Percentiles rank a stretch among this genome's conserved stretches.
phyloP scores from a whole-genome alignment of 1,139 yeast species.

The Magnusiomyces sp. region DNA sequence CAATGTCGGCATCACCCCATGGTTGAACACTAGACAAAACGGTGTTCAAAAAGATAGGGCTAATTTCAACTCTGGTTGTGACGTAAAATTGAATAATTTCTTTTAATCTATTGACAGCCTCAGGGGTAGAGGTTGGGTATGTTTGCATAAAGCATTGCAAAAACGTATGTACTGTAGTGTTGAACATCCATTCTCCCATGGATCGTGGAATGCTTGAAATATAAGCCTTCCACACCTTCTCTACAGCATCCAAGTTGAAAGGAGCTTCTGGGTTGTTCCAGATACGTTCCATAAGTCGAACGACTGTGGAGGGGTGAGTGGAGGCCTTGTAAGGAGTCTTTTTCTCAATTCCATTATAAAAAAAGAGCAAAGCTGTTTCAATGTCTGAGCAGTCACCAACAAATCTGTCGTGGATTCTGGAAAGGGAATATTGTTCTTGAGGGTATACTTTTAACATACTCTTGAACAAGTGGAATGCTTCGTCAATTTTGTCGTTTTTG shows the following conservation, averaged over 20 bases:
- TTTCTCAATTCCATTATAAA: constrained; percentile 56
- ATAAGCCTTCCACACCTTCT: constrained; percentile 58
- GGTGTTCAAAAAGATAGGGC: constrained; percentile 65
- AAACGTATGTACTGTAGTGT: constrained; percentile 62
- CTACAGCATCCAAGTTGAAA: constrained; percentile 39
- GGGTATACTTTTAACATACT: constrained; percentile 33
- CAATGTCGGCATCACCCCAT: constrained; percentile 62
- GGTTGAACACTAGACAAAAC: constrained; percentile 56
- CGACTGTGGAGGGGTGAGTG: constrained; percentile 69
- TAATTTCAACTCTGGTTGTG: constrained; percentile 52
- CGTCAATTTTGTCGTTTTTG: constrained; percentile 41
- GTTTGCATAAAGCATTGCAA: constrained; percentile 58
- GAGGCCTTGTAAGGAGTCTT: constrained; percentile 66
- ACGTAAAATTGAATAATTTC: constrained; percentile 51
- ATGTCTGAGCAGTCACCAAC: constrained; percentile 76
- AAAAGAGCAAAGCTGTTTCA: constrained; percentile 62
- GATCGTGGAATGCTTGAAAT: constrained; percentile 50
- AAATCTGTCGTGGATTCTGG: constrained; percentile 67
- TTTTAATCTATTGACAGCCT: constrained; percentile 52
- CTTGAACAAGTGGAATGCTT: constrained; percentile 44
- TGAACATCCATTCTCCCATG: constrained; percentile 56
- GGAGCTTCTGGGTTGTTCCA: constrained; percentile 39
- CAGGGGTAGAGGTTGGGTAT: constrained; percentile 46
- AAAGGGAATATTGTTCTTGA: constrained; percentile 38
- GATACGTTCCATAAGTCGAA: constrained; percentile 55